phyloP scores from a whole-genome alignment of 495 filamentous ascomycete genomes.

The Hypoxylon subgilvum region DNA sequence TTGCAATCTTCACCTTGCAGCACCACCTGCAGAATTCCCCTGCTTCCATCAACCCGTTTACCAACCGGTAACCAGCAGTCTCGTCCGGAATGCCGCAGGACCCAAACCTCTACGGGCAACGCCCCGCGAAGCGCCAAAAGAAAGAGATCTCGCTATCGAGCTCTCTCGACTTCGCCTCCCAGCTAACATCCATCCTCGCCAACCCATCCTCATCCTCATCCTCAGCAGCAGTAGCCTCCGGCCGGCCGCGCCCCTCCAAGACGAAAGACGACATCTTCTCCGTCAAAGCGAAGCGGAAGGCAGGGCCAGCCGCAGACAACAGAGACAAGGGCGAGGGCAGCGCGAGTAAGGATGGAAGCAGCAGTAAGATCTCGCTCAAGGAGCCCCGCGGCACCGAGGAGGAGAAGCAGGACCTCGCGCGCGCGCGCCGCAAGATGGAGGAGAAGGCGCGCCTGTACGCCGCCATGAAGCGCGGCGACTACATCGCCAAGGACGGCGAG shows the following conservation, averaged over 20 bases:
- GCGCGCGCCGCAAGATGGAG: constrained; percentile 79
- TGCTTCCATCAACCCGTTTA: no score
- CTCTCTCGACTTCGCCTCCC: constrained; percentile 78
- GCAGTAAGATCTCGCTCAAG: constrained; percentile 48
- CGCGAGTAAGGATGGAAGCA: constrained; percentile 41
- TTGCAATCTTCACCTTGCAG: not conserved
- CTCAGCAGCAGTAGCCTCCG: constrained; percentile 48
- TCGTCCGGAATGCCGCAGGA: constrained; percentile 55
- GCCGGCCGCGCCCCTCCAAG: constrained; percentile 70
- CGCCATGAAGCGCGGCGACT: constrained; percentile 78
- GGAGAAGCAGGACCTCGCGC: constrained; percentile 52
- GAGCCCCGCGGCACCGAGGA: constrained; percentile 53
- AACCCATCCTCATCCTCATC: constrained; percentile 47
- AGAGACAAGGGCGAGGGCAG: constrained; percentile 34
- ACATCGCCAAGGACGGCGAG: constrained; percentile 60
- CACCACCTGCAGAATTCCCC: no score
- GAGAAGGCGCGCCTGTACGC: constrained; percentile 86
- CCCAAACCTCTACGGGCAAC: constrained; percentile 74
- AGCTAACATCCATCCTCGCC: constrained; percentile 75
- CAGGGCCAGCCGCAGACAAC: constrained; percentile 1
- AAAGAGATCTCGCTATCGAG: constrained; percentile 70
- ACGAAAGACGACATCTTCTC: constrained; percentile 74
- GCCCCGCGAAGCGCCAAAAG: constrained; percentile 65
- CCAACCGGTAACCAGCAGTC: not conserved
- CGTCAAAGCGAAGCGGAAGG: constrained; percentile 71